Evolutionary conservation across 345 rosid genomes (phyloP).

Genomic region (Laguncularia racemosa): DNA sequence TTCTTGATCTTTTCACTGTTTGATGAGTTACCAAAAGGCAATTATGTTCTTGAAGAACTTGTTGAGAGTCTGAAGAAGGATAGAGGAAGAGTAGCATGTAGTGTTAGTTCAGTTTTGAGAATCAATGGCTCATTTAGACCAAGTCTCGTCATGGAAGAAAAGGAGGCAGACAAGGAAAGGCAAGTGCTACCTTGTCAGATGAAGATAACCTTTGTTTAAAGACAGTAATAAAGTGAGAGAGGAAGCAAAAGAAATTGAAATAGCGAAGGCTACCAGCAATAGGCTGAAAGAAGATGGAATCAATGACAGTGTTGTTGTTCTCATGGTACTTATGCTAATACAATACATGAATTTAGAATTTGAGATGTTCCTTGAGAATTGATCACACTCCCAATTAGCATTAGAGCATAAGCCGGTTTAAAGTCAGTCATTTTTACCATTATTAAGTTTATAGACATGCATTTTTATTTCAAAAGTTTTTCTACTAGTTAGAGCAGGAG

Average conservation of each 20-base stretch:
- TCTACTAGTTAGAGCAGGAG: not conserved
- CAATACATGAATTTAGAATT: too few relatives aligned
- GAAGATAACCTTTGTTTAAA: slow-evolving; percentile 28
- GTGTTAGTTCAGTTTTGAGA: slow-evolving; percentile 69
- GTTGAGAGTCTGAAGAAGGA: slow-evolving; percentile 53
- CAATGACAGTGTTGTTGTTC: too few relatives aligned
- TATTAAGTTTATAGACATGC: not conserved
- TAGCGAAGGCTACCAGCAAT: slow-evolving; percentile 63
- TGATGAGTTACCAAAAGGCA: slow-evolving; percentile 84
- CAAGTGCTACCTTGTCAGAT: slow-evolving; percentile 16
- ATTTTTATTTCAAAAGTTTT: too few relatives aligned
- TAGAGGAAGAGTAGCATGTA: slow-evolving; percentile 34
- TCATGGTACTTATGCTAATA: too few relatives aligned
- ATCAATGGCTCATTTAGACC: slow-evolving; percentile 37
- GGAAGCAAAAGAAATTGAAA: slow-evolving; percentile 46
- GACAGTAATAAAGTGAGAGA: slow-evolving; percentile 46
- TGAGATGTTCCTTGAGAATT: too few relatives aligned
- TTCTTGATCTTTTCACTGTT: slow-evolving; percentile 78
- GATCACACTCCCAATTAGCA: too few relatives aligned
- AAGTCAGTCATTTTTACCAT: too few relatives aligned
- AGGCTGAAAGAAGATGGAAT: too few relatives aligned
- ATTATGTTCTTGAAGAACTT: slow-evolving; percentile 64
- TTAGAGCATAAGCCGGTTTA: too few relatives aligned
- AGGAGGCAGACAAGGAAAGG: slow-evolving; percentile 19
- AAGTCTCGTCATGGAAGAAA: slow-evolving; percentile 21